Percentiles rank a stretch among this genome's conserved stretches.
These are phyloP conservation scores for Cyclotella kingstonii DNA, from an alignment of 108 stramenopile species.

Conservation along the genomic window DNA sequence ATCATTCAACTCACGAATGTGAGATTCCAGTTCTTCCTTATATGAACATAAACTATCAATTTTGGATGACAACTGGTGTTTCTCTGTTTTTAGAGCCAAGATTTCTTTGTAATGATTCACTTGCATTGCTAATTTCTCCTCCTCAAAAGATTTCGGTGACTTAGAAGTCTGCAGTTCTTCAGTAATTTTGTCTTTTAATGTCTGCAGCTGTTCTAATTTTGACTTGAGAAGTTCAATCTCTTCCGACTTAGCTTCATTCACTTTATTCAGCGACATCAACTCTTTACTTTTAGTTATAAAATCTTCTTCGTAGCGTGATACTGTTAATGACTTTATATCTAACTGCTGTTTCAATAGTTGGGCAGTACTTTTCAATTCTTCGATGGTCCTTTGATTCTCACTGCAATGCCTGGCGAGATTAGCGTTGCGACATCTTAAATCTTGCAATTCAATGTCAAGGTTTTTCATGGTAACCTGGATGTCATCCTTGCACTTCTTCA, in stretches of 20 bases:
- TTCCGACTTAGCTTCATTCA: background rate
- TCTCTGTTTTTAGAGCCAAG: background rate
- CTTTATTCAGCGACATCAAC: constrained; percentile 3
- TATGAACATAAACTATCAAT: background rate
- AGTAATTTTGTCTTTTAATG: background rate
- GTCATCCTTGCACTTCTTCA: constrained; percentile 10
- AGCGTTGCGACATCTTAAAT: background rate
- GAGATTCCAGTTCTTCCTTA: background rate
- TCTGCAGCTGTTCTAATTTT: background rate
- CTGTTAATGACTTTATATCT: constrained; percentile 1
- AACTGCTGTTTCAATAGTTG: background rate
- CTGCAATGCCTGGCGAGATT: background rate
- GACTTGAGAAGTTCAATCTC: constrained; percentile 2
- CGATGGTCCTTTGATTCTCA: constrained; percentile 2
- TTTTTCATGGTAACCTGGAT: background rate
- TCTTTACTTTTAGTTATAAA: background rate
- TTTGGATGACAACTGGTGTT: background rate
- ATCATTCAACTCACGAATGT: background rate
- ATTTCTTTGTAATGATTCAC: constrained; percentile 7
- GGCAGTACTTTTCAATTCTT: background rate
- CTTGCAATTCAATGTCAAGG: background rate
- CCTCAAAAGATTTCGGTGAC: background rate
- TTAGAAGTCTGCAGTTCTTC: background rate
- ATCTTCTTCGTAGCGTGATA: constrained; percentile 8
- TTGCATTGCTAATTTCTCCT: constrained; percentile 2